Conservation (phyloP, 2,329 filamentous ascomycete species). For the Aspergillus piperis region DNA sequence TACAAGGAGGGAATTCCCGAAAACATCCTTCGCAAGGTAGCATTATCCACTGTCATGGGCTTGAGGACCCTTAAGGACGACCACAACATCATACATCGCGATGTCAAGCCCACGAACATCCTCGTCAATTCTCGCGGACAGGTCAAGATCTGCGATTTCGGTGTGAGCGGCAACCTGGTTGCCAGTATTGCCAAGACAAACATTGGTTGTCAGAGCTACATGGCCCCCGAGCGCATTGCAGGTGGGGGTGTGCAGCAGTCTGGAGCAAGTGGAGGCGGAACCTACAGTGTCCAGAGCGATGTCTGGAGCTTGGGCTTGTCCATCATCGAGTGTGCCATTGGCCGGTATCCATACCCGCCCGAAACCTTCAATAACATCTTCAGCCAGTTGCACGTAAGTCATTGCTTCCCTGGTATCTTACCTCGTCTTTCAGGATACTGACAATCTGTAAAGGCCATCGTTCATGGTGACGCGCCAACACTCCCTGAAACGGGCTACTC, state of each 20-base stretch:
- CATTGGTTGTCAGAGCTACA: constrained; percentile 98
- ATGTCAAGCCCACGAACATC: constrained; percentile 99
- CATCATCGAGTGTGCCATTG: constrained; percentile 93
- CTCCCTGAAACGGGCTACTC: constrained; percentile 80
- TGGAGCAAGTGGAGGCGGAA: constrained; percentile 71
- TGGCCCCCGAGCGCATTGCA: constrained; percentile 95
- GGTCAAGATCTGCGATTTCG: constrained; percentile 98
- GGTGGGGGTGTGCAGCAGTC: constrained; percentile 76
- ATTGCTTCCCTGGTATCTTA: background rate
- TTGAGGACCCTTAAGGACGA: constrained; percentile 93
- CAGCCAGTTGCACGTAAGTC: constrained; percentile 88
- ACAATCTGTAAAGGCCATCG: constrained; percentile 71
- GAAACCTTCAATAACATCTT: constrained; percentile 99
- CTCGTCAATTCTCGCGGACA: constrained; percentile 86
- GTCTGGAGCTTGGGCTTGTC: constrained; percentile 95
- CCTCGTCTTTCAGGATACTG: background rate
- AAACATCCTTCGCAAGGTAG: constrained; percentile 83
- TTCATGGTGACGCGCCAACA: constrained; percentile 91
- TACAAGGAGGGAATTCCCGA: constrained; percentile 91
- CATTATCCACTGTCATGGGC: constrained; percentile 84
- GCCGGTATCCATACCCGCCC: constrained; percentile 91
- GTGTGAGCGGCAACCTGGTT: constrained; percentile 92
- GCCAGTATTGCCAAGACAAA: constrained; percentile 98
- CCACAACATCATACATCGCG: constrained; percentile 98
- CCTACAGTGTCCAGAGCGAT: constrained; percentile 96